Evolutionary conservation across 2,329 filamentous ascomycete species (phyloP).

Genomic region (Sphaerulina musiva): DNA sequence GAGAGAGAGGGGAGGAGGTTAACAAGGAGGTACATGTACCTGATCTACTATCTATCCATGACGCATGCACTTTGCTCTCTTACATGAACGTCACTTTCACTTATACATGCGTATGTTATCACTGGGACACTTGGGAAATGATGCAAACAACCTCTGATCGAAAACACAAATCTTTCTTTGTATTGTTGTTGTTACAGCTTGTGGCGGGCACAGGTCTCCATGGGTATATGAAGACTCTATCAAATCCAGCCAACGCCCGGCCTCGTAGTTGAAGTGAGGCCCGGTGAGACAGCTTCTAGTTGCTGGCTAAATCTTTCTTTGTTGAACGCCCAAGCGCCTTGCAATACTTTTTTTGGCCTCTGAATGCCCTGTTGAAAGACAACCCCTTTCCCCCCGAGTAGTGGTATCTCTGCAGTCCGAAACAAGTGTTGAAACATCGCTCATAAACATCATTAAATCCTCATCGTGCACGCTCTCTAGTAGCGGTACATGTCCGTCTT

Average conservation of each 20-base stretch:
- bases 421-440: constrained; percentile 26
- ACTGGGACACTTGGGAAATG: too few species aligned
- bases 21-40: too few species aligned
- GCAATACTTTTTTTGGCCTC: constrained; percentile 22
- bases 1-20: too few species aligned
- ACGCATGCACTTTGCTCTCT: too few species aligned
- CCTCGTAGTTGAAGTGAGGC: constrained; percentile 20
- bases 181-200: constrained; percentile 9
- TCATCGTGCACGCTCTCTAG: constrained; percentile 46
- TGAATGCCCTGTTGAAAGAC: constrained; percentile 21
- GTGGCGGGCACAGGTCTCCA: constrained; percentile 15
- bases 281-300: not conserved
- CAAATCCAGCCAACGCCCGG: constrained; percentile 14
- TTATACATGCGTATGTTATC: too few species aligned
- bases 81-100: too few species aligned
- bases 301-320: constrained; percentile 14
- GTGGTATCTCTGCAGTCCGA: constrained; percentile 13
- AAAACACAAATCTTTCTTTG: not conserved
- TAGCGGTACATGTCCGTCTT: constrained; percentile 88
- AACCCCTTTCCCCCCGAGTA: constrained; percentile 8
- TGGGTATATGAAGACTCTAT: constrained; percentile 4
- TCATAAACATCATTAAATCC: constrained; percentile 21
- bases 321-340: constrained; percentile 26
- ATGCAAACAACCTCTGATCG: too few species aligned
- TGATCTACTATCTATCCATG: too few species aligned